Conservation (phyloP, 371 early-diverging fungal genomes). For the Rhizopus sp. region DNA sequence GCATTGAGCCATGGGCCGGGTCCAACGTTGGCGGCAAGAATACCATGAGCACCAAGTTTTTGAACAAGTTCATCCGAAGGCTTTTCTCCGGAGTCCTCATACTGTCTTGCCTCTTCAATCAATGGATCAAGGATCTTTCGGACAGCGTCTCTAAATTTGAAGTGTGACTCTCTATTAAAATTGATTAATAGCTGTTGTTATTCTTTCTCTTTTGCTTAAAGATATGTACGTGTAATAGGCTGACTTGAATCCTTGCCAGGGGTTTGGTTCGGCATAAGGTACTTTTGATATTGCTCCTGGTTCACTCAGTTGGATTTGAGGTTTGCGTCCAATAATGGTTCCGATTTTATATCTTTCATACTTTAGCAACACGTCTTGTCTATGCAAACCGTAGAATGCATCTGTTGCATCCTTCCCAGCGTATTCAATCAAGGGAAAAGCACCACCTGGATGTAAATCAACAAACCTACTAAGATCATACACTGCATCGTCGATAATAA, state of each 20-base stretch:
- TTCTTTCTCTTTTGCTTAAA: not conserved
- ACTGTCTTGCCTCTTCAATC: conserved; percentile 37
- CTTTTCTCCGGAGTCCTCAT: conserved; percentile 43
- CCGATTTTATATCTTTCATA: conserved; percentile 49
- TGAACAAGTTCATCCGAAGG: conserved; percentile 50
- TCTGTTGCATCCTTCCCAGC: conserved; percentile 32
- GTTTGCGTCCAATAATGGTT: conserved; percentile 37
- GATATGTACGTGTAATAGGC: conserved; percentile 48
- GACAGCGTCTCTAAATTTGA: conserved; percentile 41
- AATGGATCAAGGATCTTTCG: conserved; percentile 45
- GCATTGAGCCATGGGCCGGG: conserved; percentile 41
- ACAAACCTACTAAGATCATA: conserved; percentile 89
- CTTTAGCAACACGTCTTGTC: conserved; percentile 15
- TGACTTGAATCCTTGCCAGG: conserved; percentile 53
- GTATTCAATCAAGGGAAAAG: conserved; percentile 59
- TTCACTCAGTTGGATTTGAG: conserved; percentile 26
- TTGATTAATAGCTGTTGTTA: not conserved
- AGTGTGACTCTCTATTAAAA: conserved; percentile 53
- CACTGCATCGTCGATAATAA: conserved; percentile 77
- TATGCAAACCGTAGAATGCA: conserved; percentile 18
- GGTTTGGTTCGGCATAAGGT: conserved; percentile 58
- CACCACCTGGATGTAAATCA: conserved; percentile 91
- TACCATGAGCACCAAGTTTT: conserved; percentile 42
- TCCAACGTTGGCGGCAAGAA: conserved; percentile 37
- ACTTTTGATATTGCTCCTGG: conserved; percentile 51